Evolutionary conservation across 2,329 filamentous ascomycete species (phyloP), one percentile per base, ranked within the genome.

Genomic region (Penicillium sp.): DNA sequence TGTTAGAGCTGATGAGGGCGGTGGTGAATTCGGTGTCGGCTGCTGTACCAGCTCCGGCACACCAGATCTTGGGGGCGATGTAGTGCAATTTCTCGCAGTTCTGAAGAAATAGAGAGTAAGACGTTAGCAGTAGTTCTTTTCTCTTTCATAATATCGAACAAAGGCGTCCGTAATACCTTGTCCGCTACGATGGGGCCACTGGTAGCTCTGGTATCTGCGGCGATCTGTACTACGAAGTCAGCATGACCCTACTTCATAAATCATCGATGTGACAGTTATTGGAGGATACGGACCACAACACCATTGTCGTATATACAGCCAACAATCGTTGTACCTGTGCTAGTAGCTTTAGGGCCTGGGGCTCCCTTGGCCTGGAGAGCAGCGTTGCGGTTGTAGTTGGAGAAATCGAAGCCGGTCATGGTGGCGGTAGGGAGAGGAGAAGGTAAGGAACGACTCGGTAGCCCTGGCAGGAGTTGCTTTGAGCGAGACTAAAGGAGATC

Each of bases 71-170:
- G 63, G 95, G 94, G 48, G 95, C 86, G 79, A 99, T 99, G 85
- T 96, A 99, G 84, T 99, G 95, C 68, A 99, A 89, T 85, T 99
- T 99, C 84, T 99, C 94, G 85, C 95, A 98, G 87, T 99, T 99
- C 92, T 88, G 71, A 60, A 6, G 5, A 19, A 29, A 26, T 23
- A 46, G 26, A 9, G 57, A 59, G n/a, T 35, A 19, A 8, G 9
- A 1, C 5, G 26, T 48, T 44, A 58, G 46, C 47, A 51, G 13
- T 9, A 8, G 11, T 2, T 7, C 7, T 6, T 51, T 30, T 21
- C 23, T 35, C 9, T 21, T 3, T 35, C 6, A 51, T 35, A 23
- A 26, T 38, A 11, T 26, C 3, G 31, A 58, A 23, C 21, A 47
- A 21, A 35, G 7, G 29, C 3, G 48, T 58, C 17, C 29, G 53